A percentile compares a stretch with the other conserved stretches of the same genome.
Evolutionary conservation across 495 filamentous ascomycete species (phyloP).

Genomic region (Wilcoxina mikolae): DNA sequence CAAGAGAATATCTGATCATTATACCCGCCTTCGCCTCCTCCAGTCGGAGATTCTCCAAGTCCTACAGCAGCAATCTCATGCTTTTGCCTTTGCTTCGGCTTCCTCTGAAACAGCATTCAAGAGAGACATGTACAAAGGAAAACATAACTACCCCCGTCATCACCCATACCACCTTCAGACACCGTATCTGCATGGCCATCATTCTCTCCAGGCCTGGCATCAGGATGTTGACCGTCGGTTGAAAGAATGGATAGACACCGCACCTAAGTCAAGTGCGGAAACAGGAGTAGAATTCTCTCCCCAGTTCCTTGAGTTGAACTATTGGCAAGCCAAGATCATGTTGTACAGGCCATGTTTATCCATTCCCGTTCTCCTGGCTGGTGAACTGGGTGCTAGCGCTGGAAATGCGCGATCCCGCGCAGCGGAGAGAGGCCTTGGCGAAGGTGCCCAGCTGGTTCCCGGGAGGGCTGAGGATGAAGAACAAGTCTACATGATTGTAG

Average conservation of each 20-base stretch:
- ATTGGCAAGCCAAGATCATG: conserved; percentile 97
- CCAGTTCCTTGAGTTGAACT: conserved; percentile 82
- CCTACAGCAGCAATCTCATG: conserved; percentile 64
- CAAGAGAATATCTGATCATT: conserved; percentile 79
- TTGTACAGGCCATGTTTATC: conserved; percentile 83
- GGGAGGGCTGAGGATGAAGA: conserved; percentile 52
- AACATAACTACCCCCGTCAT: conserved; percentile 37
- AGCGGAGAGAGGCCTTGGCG: conserved; percentile 20
- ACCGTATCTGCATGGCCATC: conserved; percentile 69
- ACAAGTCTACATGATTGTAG: conserved; percentile 79
- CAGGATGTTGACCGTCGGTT: conserved; percentile 72
- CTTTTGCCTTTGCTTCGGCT: conserved; percentile 21
- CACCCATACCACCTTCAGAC: conserved; percentile 65
- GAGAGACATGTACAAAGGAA: conserved; percentile 12
- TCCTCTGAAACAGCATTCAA: conserved; percentile 9
- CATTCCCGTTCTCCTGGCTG: conserved; percentile 69
- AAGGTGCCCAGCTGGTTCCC: conserved; percentile 1
- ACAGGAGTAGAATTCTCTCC: conserved; percentile 76
- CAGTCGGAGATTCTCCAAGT: conserved; percentile 95
- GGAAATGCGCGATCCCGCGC: conserved; percentile 17
- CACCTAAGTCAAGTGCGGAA: conserved; percentile 52
- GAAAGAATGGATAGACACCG: conserved; percentile 71
- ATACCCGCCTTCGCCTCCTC: conserved; percentile 76
- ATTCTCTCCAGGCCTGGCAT: conserved; percentile 76
- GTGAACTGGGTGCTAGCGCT: conserved; percentile 38